Percentiles rank a stretch among this genome's conserved stretches.
Conservation (phyloP, 768 basidiomycete species). For the Trametes cubensis region DNA sequence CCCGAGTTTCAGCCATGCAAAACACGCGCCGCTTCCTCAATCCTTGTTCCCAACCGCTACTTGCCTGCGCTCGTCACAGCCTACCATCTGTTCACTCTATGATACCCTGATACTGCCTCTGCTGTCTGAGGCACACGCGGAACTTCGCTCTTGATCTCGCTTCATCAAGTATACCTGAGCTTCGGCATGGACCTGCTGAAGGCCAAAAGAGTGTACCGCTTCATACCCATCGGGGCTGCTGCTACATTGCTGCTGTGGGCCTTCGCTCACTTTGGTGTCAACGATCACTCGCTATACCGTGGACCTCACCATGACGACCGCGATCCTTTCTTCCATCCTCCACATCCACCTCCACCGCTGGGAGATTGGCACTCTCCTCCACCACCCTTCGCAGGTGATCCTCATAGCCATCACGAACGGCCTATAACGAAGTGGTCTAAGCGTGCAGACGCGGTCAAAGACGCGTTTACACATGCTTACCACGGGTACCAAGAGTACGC, state of each 20-base stretch:
- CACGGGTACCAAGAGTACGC: constrained; percentile 63
- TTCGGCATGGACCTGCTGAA: constrained; percentile 7
- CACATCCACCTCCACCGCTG: constrained; percentile 7
- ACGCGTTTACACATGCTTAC: constrained; percentile 69
- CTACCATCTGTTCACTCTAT: no score
- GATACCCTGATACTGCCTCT: no score
- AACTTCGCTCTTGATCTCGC: no score
- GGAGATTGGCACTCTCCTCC: not conserved
- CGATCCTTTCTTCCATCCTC: constrained; percentile 12
- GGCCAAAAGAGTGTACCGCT: constrained; percentile 3
- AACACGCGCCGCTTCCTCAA: no score
- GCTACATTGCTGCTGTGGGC: constrained; percentile 14
- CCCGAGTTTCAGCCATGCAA: no score
- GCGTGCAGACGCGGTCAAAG: constrained; percentile 58
- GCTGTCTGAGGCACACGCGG: no score
- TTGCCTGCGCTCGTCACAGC: no score
- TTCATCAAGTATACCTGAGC: no score
- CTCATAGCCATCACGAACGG: constrained; percentile 12
- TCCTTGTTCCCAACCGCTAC: no score
- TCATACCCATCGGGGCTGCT: constrained; percentile 11
- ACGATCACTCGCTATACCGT: constrained; percentile 2
- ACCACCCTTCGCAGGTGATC: not conserved
- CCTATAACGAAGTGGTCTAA: constrained; percentile 55
- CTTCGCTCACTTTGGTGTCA: constrained; percentile 6
- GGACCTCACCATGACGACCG: constrained; percentile 10